phyloP scores from a whole-genome alignment of 2,329 filamentous ascomycete genomes.

The Talaromyces sp. region DNA sequence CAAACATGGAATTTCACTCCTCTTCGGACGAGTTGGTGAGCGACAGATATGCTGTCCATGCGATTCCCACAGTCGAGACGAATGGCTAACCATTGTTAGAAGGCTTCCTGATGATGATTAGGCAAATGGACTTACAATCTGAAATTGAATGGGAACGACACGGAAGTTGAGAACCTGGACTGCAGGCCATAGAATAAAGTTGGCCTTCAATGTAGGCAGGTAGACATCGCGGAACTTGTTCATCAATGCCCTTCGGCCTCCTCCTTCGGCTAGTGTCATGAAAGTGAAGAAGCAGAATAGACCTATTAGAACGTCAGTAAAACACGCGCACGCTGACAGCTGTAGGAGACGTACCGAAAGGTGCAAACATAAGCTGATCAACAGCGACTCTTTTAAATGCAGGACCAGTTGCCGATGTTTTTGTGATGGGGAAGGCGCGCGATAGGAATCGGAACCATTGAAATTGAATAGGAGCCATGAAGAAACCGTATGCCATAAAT shows the following conservation, averaged over 20 bases:
- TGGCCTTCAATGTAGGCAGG: conserved; percentile 88
- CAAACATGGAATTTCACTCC: conserved; percentile 32
- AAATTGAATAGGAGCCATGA: conserved; percentile 93
- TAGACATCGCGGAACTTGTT: conserved; percentile 93
- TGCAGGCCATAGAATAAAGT: conserved; percentile 90
- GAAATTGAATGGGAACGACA: conserved; percentile 89
- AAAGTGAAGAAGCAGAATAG: conserved; percentile 87
- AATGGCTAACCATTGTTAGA: conserved; percentile 64
- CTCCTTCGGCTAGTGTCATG: conserved; percentile 95
- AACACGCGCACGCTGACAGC: neutral
- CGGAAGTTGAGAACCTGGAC: conserved; percentile 98
- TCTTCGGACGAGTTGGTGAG: conserved; percentile 85
- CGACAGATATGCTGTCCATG: conserved; percentile 95
- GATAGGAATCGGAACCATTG: conserved; percentile 91
- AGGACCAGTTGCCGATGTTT: conserved; percentile 68
- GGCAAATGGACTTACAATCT: conserved; percentile 69
- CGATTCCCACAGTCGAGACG: conserved; percentile 91
- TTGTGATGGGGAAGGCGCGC: conserved; percentile 77
- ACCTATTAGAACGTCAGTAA: conserved; percentile 44
- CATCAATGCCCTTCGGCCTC: conserved; percentile 71
- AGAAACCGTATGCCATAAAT: conserved; percentile 96
- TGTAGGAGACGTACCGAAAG: conserved; percentile 61
- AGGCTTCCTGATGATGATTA: neutral
- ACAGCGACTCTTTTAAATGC: conserved; percentile 87
- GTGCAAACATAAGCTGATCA: conserved; percentile 91